These are phyloP conservation scores for Calocera viscosa DNA, from an alignment of 768 basidiomycete genomes.

Conservation along the genomic window DNA sequence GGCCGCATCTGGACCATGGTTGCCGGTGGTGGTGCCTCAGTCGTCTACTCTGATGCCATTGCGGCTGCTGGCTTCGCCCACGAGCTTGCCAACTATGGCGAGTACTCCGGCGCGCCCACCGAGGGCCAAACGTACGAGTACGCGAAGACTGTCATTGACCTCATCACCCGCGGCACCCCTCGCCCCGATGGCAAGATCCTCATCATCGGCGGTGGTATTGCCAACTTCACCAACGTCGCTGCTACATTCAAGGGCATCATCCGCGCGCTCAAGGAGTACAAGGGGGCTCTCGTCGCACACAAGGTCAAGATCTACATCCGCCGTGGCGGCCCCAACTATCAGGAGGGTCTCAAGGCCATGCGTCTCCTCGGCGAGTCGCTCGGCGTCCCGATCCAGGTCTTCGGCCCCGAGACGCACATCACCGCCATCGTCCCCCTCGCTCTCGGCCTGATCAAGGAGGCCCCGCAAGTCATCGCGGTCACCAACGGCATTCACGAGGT, in stretches of 20 bases:
- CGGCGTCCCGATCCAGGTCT: constrained; percentile 92
- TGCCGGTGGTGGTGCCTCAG: constrained; percentile 82
- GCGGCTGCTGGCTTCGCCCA: constrained; percentile 86
- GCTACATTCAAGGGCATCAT: constrained; percentile 99
- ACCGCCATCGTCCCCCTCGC: constrained; percentile 97
- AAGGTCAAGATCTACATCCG: constrained; percentile 92
- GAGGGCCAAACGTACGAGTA: constrained; percentile 99
- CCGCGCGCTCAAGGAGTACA: constrained; percentile 87
- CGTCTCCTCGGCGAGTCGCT: constrained; percentile 88
- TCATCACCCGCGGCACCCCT: constrained; percentile 82
- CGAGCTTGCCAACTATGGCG: constrained; percentile 98
- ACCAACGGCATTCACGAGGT: constrained; percentile 19
- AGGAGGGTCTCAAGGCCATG: constrained; percentile 98
- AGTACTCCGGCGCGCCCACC: constrained; percentile 96
- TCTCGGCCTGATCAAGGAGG: constrained; percentile 56
- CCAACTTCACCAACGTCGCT: constrained; percentile 99
- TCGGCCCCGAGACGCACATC: constrained; percentile 96
- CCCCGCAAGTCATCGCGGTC: constrained; percentile 33
- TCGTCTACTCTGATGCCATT: constrained; percentile 60
- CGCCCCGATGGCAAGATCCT: constrained; percentile 87
- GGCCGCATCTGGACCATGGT: constrained; percentile 99
- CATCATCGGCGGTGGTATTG: constrained; percentile 99
- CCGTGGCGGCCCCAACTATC: constrained; percentile 98
- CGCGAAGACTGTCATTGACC: constrained; percentile 94
- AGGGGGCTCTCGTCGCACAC: constrained; percentile 67